phyloP scores from a whole-genome alignment of 371 early-diverging fungal species.

The Synchytrium microbalum region DNA sequence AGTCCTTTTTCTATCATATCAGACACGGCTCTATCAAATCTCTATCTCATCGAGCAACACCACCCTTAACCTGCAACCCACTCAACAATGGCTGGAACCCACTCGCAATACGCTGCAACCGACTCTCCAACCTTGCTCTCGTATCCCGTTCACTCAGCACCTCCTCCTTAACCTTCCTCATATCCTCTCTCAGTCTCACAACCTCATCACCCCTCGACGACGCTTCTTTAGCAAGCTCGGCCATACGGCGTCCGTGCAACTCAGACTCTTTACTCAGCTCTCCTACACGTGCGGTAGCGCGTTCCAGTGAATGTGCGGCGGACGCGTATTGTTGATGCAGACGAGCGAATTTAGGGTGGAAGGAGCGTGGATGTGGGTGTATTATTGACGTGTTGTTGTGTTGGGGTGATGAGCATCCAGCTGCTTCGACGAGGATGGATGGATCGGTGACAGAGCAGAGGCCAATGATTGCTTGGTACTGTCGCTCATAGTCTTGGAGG shows the following conservation, averaged over 20 bases:
- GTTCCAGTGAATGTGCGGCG: not conserved
- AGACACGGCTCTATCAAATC: too few species aligned
- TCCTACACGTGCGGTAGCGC: conserved; percentile 4
- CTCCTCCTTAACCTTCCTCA: conserved; percentile 9
- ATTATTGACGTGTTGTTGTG: not conserved
- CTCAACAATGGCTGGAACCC: conserved; percentile 9
- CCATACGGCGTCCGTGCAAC: not conserved
- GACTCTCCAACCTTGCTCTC: conserved; percentile 7
- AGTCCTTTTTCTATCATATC: too few species aligned
- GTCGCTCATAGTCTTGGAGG: conserved; percentile 18
- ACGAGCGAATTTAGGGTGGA: conserved; percentile 8
- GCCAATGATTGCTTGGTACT: conserved; percentile 13
- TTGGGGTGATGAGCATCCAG: not conserved
- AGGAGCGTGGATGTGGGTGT: conserved; percentile 14
- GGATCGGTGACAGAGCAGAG: not conserved
- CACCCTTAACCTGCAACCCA: too few species aligned
- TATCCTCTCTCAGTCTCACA: conserved; percentile 6
- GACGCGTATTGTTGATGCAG: conserved; percentile 10
- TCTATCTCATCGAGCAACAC: too few species aligned
- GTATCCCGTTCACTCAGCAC: conserved; percentile 6
- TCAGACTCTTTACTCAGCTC: not conserved
- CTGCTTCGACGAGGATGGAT: not conserved
- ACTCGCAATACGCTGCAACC: conserved; percentile 10
- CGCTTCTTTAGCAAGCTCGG: conserved; percentile 3
- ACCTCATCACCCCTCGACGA: conserved; percentile 3